Conservation (phyloP, 2,329 filamentous ascomycete species). For the Sarocladium kiliense region DNA sequence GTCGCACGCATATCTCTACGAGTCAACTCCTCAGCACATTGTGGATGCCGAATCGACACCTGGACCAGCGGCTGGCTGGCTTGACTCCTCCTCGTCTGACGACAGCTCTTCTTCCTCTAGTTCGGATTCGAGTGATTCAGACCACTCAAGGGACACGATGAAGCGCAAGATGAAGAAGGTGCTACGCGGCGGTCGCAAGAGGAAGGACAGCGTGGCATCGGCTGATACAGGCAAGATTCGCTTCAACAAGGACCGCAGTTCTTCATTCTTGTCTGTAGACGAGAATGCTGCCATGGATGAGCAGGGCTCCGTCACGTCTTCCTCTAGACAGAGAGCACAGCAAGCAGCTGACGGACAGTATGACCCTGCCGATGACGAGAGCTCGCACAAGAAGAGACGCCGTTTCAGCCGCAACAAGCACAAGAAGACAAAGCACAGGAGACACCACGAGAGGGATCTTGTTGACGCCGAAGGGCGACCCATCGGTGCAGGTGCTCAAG, state of each 20-base stretch:
- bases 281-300: constrained; percentile 24
- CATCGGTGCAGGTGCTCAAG: constrained; percentile 2
- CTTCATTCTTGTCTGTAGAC: constrained; percentile 20
- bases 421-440: constrained; percentile 38
- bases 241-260: constrained; percentile 24
- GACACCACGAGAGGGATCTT: constrained; percentile 22
- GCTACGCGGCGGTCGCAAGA: constrained; percentile 63
- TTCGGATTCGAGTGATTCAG: constrained; percentile 62
- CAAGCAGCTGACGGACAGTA: constrained; percentile 44
- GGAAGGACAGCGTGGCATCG: constrained; percentile 44
- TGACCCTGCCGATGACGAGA: constrained; percentile 15
- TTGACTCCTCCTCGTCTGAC: constrained; percentile 64
- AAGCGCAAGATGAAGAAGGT: constrained; percentile 71
- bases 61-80: constrained; percentile 74
- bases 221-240: constrained; percentile 45
- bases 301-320: constrained; percentile 26
- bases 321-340: constrained; percentile 19
- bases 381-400: constrained; percentile 25
- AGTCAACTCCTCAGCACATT: constrained; percentile 85
- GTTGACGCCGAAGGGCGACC: constrained; percentile 5
- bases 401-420: constrained; percentile 24
- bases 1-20: constrained; percentile 87
- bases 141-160: constrained; percentile 56
- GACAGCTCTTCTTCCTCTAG: constrained; percentile 54
- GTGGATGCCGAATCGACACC: constrained; percentile 89